Evolutionary conservation across 169 alveolate genomes (phyloP), one percentile per base, ranked within the genome.

Genomic region (Babesia bigemina): DNA sequence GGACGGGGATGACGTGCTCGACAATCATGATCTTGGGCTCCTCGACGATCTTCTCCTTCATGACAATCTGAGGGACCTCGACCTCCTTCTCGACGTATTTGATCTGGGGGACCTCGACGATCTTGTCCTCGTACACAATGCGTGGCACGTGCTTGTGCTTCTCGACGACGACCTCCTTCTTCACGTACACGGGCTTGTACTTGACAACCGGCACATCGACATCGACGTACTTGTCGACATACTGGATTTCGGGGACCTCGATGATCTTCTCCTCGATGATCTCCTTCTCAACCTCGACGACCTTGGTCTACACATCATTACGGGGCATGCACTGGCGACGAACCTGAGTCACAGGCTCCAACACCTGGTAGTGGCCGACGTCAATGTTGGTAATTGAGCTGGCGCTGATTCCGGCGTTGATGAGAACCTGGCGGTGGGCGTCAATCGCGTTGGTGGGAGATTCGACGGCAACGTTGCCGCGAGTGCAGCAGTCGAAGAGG

Each of bases 31-130:
- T 85, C 84, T 72, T 83, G 33, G 94, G 95, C 48, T 82, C 94
- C 65, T 79, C 84, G 47, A 91, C 87, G 26, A 91, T 88, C 86
- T 84, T 79, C 87, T 91, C 95, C 85, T 85, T 88, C 50, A 84
- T 63, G 28, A 88, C 93, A 67, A 85, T 66, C 52, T 86, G 92
- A 29, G 95, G 95, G n/a, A 91, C 95, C 56, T 91, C 95, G 42
- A 91, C 95, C 48, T 86, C 85, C 84, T 86, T 88, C 78, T 91
- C 95, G 42, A 91, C 88, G 66, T 88, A 86, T 65, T 88, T 87
- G 55, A 88, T 84, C 84, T 91, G 95, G 36, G 95, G 95, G 13
- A 91, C 95, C 86, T 91, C 95, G 57, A 91, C 81, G 85, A 91
- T 91, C 85, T 91, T 91, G 70, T 91, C 95, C 63, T 91, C 88